phyloP scores from a whole-genome alignment of 2,329 filamentous ascomycete genomes.

The Waltergamsia citrina region DNA sequence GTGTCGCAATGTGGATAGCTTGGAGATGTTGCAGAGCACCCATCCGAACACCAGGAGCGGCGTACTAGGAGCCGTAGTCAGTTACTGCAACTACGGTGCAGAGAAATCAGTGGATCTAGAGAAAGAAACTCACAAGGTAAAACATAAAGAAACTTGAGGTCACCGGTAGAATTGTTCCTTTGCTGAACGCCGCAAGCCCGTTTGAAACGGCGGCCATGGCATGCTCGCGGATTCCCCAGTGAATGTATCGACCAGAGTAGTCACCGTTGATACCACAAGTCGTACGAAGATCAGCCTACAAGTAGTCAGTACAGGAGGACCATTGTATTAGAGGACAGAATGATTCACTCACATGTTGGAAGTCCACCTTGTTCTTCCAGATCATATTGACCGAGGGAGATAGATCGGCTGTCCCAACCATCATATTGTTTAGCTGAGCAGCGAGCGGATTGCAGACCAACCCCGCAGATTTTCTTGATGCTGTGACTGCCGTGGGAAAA shows the following conservation, averaged over 20 bases:
- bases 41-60: slow-evolving; percentile 51
- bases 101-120: background rate
- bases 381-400: slow-evolving; percentile 46
- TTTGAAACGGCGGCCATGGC: slow-evolving; percentile 50
- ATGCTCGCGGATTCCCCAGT: slow-evolving; percentile 52
- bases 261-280: slow-evolving; percentile 42
- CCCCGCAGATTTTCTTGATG: slow-evolving; percentile 39
- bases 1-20: slow-evolving; percentile 50
- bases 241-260: slow-evolving; percentile 45
- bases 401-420: slow-evolving; percentile 44
- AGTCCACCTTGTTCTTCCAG: slow-evolving; percentile 41
- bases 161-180: slow-evolving; percentile 44
- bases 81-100: no score
- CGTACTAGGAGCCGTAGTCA: slow-evolving; percentile 21
- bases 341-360: slow-evolving; percentile 27
- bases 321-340: background rate
- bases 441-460: slow-evolving; percentile 41
- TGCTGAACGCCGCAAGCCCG: slow-evolving; percentile 48
- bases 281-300: slow-evolving; percentile 23
- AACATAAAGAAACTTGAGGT: slow-evolving; percentile 57
- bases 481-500: slow-evolving; percentile 35
- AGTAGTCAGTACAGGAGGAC: background rate
- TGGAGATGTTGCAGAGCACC: slow-evolving; percentile 45
- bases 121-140: slow-evolving; percentile 25
- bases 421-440: slow-evolving; percentile 32